These are phyloP conservation scores for Ulvella scutata DNA, from an alignment of 139 green algal genomes.

Conservation along the genomic window DNA sequence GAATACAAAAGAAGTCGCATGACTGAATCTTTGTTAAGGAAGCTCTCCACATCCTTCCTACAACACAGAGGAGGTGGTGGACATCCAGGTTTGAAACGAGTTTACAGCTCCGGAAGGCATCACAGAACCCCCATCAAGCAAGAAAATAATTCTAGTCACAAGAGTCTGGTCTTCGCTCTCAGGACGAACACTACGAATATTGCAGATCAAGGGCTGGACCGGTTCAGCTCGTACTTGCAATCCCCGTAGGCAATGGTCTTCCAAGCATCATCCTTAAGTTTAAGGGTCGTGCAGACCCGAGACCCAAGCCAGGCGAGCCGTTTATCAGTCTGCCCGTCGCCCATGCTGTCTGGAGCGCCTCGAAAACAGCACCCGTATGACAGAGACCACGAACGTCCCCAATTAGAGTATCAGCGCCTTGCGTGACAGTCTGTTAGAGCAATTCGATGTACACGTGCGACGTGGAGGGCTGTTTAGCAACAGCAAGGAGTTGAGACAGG, in stretches of 20 bases:
- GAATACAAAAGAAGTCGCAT: not conserved
- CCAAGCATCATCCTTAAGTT: conserved; percentile 39
- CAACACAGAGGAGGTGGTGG: not conserved
- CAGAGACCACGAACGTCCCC: too few species aligned
- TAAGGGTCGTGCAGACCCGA: conserved; percentile 42
- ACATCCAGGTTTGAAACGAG: not conserved
- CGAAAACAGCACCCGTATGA: too few species aligned
- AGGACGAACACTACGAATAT: not conserved
- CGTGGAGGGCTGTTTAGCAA: too few species aligned
- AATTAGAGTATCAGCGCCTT: too few species aligned
- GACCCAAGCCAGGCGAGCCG: conserved; percentile 37
- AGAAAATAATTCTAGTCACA: not conserved
- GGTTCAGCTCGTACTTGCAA: conserved; percentile 20
- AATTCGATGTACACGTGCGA: too few species aligned
- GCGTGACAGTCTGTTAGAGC: too few species aligned
- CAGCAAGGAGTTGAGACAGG: too few species aligned
- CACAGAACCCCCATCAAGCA: not conserved
- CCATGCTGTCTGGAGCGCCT: not conserved
- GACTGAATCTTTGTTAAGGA: not conserved
- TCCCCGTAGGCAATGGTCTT: conserved; percentile 38
- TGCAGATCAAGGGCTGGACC: not conserved
- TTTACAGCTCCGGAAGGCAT: not conserved
- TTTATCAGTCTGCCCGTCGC: conserved; percentile 10
- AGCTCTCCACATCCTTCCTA: not conserved
- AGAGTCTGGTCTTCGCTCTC: not conserved